Conservation (phyloP, 306 rosid genomes). For the Myrica gale region DNA sequence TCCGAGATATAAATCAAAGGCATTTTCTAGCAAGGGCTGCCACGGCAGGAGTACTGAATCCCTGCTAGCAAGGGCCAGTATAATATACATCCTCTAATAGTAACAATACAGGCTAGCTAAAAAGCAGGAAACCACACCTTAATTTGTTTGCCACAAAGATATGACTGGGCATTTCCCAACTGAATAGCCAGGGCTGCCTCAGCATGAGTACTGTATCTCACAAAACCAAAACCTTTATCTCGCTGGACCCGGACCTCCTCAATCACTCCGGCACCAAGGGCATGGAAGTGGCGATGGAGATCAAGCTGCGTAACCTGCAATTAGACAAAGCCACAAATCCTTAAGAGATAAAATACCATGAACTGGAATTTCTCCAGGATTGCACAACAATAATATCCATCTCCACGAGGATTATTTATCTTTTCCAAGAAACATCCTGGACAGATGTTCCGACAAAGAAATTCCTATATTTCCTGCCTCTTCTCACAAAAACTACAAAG, state of each 20-base stretch:
- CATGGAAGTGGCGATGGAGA: constrained; percentile 87
- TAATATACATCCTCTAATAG: background rate
- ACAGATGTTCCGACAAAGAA: background rate
- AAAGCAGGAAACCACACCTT: constrained; percentile 53
- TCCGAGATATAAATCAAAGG: background rate
- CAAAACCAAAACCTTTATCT: constrained; percentile 97
- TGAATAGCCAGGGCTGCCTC: constrained; percentile 98
- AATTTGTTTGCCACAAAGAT: constrained; percentile 72
- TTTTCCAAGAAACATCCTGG: background rate
- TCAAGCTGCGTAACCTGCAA: constrained; percentile 76
- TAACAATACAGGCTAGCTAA: background rate
- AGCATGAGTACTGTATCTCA: constrained; percentile 73
- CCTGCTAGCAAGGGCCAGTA: background rate
- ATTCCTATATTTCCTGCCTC: background rate
- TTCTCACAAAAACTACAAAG: background rate
- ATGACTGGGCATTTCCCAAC: constrained; percentile 75
- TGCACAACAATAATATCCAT: constrained; percentile 6
- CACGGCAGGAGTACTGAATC: background rate
- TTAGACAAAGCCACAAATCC: constrained; percentile 5
- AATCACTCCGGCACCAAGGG: constrained; percentile 88
- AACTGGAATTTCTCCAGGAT: constrained; percentile 5
- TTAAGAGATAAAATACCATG: constrained; percentile 9
- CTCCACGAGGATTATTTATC: background rate
- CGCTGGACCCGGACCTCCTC: constrained; percentile 98
- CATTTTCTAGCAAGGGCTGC: background rate